Evolutionary conservation across 257 asterid species (phyloP), one percentile per base, ranked within the genome.

Genomic region (Cynanchum wilfordii): DNA sequence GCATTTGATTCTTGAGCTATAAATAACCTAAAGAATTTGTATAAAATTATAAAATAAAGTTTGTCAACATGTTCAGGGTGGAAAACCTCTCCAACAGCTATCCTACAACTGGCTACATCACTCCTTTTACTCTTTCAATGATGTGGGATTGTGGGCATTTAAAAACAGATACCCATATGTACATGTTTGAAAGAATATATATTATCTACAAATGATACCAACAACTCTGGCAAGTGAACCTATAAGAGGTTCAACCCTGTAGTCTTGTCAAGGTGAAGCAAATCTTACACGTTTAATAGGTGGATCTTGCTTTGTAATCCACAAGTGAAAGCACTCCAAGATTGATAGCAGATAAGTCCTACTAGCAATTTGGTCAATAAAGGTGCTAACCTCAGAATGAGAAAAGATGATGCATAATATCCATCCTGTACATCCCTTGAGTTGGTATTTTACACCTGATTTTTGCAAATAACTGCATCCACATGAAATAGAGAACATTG

Each of bases 51-150:
- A 47, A 17, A 19, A n/a, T 27, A 63, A 51, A 36, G 24, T 51
- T 8, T 17, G 3, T 56, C 50, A 17, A 20, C 25, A 77, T n/a
- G 71, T 55, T 63, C 49, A 17, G 29, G 30, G 12, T 36, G 42
- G 11, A 63, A 77, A 55, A 71, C 45, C 60, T 66, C 56, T 44
- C 72, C 73, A 45, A 58, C 64, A 66, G 70, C 76, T 13, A 77
- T 72, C 40, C 66, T 56, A 72, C 69, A 77, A 77, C 73, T 51
- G 65, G 25, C 59, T 64, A 36, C 76, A 69, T 42, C 11, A 76
- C 22, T 44, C 9, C 27, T 47, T 27, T 51, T n/a, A 40, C 69
- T 60, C 72, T 68, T 42, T 13, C 33, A 22, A 75, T 45, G 64
- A 75, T 69, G 27, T 15, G 16, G 72, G 70, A 62, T 45, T 70